phyloP scores from a whole-genome alignment of 139 green algal genomes.

The Chlamydomonas eustigma region DNA sequence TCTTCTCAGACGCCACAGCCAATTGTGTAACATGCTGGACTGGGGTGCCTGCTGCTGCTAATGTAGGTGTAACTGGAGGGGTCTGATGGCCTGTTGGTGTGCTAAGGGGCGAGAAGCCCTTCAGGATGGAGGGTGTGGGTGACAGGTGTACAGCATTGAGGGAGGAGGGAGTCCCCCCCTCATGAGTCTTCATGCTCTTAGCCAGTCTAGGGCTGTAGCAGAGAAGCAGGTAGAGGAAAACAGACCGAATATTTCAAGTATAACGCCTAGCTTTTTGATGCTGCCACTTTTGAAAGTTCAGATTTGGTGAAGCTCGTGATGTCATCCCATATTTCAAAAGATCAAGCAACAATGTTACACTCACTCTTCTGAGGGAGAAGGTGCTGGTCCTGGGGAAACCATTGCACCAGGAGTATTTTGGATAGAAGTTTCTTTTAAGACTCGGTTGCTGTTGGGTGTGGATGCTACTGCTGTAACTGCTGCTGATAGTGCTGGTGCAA shows the following conservation, averaged over 20 bases:
- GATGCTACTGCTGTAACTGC: too few species aligned
- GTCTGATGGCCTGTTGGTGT: not conserved
- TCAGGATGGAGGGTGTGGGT: too few species aligned
- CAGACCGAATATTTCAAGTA: too few species aligned
- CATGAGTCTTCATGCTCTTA: too few species aligned
- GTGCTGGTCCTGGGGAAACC: constrained; percentile 9
- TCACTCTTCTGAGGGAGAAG: constrained; percentile 39
- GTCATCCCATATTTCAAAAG: not conserved
- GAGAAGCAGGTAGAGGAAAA: too few species aligned
- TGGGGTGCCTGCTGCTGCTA: not conserved
- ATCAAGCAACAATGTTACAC: not conserved
- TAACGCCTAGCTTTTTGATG: too few species aligned
- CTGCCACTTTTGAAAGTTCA: too few species aligned
- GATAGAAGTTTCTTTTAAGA: not conserved
- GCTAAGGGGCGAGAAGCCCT: too few species aligned
- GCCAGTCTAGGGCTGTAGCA: too few species aligned
- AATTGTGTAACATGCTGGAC: not conserved
- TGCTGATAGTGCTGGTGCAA: not conserved
- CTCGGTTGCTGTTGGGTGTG: too few species aligned
- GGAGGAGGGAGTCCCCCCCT: too few species aligned
- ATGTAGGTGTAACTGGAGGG: not conserved
- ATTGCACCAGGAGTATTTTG: not conserved
- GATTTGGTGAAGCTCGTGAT: too few species aligned
- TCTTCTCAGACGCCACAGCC: not conserved
- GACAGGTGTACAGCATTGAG: not conserved